A percentile compares a stretch with the other conserved stretches of the same genome.
These are phyloP conservation scores for Saccharomycopsis phalli DNA, from an alignment of 1,139 yeast species.

Conservation along the genomic window DNA sequence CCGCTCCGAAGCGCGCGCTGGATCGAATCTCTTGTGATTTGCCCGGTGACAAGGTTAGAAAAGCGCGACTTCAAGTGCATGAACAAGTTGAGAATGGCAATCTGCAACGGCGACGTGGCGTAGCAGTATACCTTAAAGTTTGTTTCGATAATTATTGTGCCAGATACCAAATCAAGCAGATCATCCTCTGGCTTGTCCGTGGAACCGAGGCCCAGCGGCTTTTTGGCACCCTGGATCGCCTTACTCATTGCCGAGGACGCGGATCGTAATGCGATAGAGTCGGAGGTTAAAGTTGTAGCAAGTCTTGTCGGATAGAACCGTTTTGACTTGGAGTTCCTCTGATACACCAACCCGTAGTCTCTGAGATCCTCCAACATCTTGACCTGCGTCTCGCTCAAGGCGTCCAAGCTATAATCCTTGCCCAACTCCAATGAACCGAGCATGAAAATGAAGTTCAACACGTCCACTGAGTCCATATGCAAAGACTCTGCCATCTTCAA, in stretches of 20 bases:
- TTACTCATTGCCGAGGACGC: slow-evolving; percentile 65
- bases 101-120: slow-evolving; percentile 90
- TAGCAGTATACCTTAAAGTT: slow-evolving; percentile 90
- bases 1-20: slow-evolving; percentile 80
- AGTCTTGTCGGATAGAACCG: slow-evolving; percentile 85
- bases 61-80: slow-evolving; percentile 80
- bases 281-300: slow-evolving; percentile 87
- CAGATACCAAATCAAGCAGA: slow-evolving; percentile 29
- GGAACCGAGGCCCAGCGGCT: slow-evolving; percentile 20
- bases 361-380: slow-evolving; percentile 83
- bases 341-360: slow-evolving; percentile 89
- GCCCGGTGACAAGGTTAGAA: slow-evolving; percentile 89
- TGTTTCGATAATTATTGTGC: slow-evolving; percentile 83
- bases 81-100: slow-evolving; percentile 82
- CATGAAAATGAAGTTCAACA: slow-evolving; percentile 84
- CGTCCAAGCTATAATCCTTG: slow-evolving; percentile 65
- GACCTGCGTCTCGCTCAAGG: slow-evolving; percentile 71
- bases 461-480: slow-evolving; percentile 95
- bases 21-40: slow-evolving; percentile 84
- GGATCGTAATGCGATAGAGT: slow-evolving; percentile 56
- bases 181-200: slow-evolving; percentile 26
- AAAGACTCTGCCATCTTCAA: slow-evolving; percentile 74
- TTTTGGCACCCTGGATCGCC: slow-evolving; percentile 36
- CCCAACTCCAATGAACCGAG: slow-evolving; percentile 90
- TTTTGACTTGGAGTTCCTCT: slow-evolving; percentile 48